A percentile compares a stretch with the other conserved stretches of the same genome.
Conservation (phyloP, 306 rosid species). For the Pterocarpus santalinus region DNA sequence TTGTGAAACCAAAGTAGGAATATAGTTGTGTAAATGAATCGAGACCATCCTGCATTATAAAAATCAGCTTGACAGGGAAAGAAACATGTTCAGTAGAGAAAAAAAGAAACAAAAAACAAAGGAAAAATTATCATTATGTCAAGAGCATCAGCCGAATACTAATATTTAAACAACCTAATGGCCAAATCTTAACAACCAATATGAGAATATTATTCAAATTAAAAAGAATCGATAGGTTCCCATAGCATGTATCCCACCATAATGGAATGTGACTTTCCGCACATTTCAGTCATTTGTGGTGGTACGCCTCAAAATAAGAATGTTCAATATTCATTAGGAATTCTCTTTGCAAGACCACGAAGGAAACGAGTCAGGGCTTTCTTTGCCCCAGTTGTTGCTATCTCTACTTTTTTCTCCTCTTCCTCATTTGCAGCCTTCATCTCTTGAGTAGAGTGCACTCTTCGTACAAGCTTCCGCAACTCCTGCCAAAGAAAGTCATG, state of each 20-base stretch:
- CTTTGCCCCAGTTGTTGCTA: conserved; percentile 52
- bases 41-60: too few relatives aligned
- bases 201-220: neutral
- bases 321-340: conserved; percentile 49
- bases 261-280: neutral
- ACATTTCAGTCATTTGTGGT: neutral
- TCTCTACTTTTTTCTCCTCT: conserved; percentile 58
- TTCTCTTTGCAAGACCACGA: conserved; percentile 60
- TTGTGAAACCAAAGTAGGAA: too few relatives aligned
- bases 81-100: too few relatives aligned
- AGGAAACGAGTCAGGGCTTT: conserved; percentile 83
- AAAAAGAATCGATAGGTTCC: conserved; percentile 30
- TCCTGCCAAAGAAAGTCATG: conserved; percentile 61
- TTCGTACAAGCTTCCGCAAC: conserved; percentile 81
- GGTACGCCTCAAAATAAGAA: conserved; percentile 17
- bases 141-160: neutral
- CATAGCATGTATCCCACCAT: neutral
- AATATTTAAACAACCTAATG: neutral
- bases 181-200: neutral
- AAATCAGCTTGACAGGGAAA: too few relatives aligned
- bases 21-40: too few relatives aligned
- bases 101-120: too few relatives aligned
- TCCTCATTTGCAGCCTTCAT: conserved; percentile 54
- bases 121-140: neutral
- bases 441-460: conserved; percentile 63